phyloP scores from a whole-genome alignment of 768 basidiomycete species.

The Cystofilobasidium bisporidii region DNA sequence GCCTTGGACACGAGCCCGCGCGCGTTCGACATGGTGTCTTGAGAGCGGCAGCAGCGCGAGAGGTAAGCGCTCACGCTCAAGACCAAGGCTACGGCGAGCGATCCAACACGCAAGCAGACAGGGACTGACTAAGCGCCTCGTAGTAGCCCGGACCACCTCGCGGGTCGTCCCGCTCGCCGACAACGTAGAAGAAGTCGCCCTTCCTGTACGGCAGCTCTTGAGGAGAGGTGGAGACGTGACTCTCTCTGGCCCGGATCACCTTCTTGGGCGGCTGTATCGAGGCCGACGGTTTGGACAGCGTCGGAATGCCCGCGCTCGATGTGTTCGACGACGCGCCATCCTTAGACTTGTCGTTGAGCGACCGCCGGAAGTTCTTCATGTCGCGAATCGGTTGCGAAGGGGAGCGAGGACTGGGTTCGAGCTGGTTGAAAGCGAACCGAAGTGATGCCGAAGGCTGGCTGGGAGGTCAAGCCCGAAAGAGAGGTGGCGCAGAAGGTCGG shows the following conservation, averaged over 20 bases:
- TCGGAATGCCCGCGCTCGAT: conserved; percentile 37
- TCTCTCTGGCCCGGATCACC: conserved; percentile 74
- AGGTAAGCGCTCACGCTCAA: too few relatives aligned
- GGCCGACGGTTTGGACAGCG: conserved; percentile 59
- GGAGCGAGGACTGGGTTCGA: too few relatives aligned
- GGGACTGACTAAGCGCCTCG: conserved; percentile 63
- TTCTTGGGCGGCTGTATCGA: conserved; percentile 80
- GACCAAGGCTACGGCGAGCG: too few relatives aligned
- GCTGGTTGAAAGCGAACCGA: too few relatives aligned
- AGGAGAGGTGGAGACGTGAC: conserved; percentile 60
- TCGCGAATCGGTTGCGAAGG: too few relatives aligned
- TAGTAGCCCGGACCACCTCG: conserved; percentile 55
- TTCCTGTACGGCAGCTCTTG: conserved; percentile 81
- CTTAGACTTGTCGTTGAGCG: conserved; percentile 52
- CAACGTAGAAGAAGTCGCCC: conserved; percentile 97
- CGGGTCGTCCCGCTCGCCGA: conserved; percentile 48
- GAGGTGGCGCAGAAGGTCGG: too few relatives aligned
- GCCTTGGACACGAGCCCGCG: conserved; percentile 71
- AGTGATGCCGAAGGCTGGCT: too few relatives aligned
- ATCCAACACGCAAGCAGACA: too few relatives aligned
- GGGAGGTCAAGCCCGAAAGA: too few relatives aligned
- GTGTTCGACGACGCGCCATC: conserved; percentile 54
- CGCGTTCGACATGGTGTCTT: conserved; percentile 28
- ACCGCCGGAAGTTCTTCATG: conserved; percentile 54
- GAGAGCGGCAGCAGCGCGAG: conserved; percentile 1